A percentile compares a stretch with the other conserved stretches of the same genome.
Evolutionary conservation across 2,329 filamentous ascomycete genomes (phyloP).

Genomic region (Phaeosphaeria sp.): DNA sequence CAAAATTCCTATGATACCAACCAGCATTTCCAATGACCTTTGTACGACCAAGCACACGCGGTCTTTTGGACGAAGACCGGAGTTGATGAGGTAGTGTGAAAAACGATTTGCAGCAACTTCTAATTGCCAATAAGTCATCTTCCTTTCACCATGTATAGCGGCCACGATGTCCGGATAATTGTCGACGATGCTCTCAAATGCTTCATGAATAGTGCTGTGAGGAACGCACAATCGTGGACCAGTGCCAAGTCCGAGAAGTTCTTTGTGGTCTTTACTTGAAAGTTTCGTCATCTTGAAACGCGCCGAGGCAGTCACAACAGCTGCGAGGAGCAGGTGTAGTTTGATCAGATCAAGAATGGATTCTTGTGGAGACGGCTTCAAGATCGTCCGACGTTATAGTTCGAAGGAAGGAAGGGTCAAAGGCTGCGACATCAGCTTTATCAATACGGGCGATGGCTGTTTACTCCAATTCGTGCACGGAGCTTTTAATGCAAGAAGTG

Average conservation of each 20-base stretch:
- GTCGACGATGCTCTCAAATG: slow-evolving; percentile 38
- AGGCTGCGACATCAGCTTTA: too few species aligned
- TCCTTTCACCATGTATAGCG: slow-evolving; percentile 26
- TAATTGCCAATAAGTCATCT: slow-evolving; percentile 39
- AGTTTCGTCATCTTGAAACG: slow-evolving; percentile 10
- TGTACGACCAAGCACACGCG: slow-evolving; percentile 62
- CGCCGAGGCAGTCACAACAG: too few species aligned
- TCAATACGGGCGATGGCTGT: too few species aligned
- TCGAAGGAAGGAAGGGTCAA: too few species aligned
- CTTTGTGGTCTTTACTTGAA: slow-evolving; percentile 24
- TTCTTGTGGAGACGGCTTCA: too few species aligned
- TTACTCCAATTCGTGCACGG: too few species aligned
- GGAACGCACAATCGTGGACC: slow-evolving; percentile 23
- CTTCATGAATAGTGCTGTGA: slow-evolving; percentile 28
- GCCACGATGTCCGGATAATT: slow-evolving; percentile 27
- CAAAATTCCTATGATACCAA: slow-evolving; percentile 64
- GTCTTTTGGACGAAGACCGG: slow-evolving; percentile 45
- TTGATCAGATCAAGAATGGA: too few species aligned
- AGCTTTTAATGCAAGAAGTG: too few species aligned
- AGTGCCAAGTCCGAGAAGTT: slow-evolving; percentile 29
- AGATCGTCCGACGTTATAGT: too few species aligned
- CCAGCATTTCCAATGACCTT: slow-evolving; percentile 63
- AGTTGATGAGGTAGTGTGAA: slow-evolving; percentile 38
- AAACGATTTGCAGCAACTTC: slow-evolving; percentile 40
- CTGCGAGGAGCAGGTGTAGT: too few species aligned